phyloP scores from a whole-genome alignment of 2,329 filamentous ascomycete genomes.

The Fusarium papillatum region DNA sequence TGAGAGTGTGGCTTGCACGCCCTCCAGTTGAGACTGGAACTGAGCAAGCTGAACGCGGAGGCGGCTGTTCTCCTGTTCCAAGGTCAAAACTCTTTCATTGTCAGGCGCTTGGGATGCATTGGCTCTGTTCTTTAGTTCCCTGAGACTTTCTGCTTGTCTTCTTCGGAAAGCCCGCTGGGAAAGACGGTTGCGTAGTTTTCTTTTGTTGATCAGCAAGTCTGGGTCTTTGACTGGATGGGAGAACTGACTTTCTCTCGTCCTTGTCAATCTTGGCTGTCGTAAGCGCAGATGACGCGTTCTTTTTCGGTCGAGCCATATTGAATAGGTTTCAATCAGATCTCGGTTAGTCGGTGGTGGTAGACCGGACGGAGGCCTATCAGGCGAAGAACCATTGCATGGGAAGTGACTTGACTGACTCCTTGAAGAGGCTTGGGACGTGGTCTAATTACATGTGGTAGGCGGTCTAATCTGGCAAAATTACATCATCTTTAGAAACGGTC shows the following conservation, averaged over 20 bases:
- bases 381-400: background rate
- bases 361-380: background rate
- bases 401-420: background rate
- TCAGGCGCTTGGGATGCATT: background rate
- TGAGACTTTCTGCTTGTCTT: background rate
- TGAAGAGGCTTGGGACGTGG: background rate
- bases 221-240: background rate
- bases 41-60: background rate
- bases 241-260: background rate
- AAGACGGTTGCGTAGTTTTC: background rate
- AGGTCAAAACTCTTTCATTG: background rate
- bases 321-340: background rate
- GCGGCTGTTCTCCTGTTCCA: background rate
- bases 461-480: background rate
- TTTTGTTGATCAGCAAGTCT: background rate
- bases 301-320: background rate
- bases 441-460: background rate
- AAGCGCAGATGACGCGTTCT: background rate
- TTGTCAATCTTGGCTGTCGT: background rate
- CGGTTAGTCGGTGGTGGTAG: background rate
- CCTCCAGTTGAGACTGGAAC: background rate
- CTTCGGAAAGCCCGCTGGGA: background rate
- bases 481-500: background rate
- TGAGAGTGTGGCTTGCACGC: background rate
- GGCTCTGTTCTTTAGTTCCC: background rate